A percentile compares a stretch with the other conserved stretches of the same genome.
Conservation (phyloP, 306 rosid genomes). For the Vicia villosa region DNA sequence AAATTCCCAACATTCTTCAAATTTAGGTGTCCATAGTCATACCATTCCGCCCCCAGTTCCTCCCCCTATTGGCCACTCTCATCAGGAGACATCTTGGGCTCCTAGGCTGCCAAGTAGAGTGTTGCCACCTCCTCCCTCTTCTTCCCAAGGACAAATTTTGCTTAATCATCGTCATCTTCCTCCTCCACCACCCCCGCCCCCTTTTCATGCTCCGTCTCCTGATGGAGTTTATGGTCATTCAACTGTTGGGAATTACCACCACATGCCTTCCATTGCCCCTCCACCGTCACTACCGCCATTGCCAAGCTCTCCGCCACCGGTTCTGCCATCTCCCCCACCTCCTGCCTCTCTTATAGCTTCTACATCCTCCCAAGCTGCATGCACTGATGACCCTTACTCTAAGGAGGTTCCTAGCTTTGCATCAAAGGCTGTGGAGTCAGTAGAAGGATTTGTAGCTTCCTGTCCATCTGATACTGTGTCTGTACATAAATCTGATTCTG, state of each 20-base stretch:
- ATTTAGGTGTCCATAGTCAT: constrained; percentile 50
- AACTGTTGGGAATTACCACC: constrained; percentile 50
- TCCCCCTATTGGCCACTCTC: constrained; percentile 37
- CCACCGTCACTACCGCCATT: constrained; percentile 58
- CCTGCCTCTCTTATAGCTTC: constrained; percentile 36
- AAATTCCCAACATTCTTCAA: constrained; percentile 44
- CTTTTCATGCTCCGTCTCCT: constrained; percentile 36
- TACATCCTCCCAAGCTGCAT: constrained; percentile 30
- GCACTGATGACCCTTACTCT: constrained; percentile 4
- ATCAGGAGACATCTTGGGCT: constrained; percentile 46
- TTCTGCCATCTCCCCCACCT: constrained; percentile 52
- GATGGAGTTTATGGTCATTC: constrained; percentile 43
- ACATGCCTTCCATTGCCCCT: constrained; percentile 36
- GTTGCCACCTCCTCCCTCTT: constrained; percentile 49
- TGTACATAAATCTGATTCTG: constrained; percentile 23
- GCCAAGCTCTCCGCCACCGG: constrained; percentile 56
- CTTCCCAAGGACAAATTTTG: constrained; percentile 52
- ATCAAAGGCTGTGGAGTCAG: constrained; percentile 32
- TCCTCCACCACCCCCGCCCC: constrained; percentile 49
- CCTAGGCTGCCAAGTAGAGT: constrained; percentile 41
- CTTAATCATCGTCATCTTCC: constrained; percentile 43
- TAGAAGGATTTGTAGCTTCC: constrained; percentile 37
- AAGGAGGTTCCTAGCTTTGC: constrained; percentile 27
- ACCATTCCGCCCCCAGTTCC: constrained; percentile 34
- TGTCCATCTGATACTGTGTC: constrained; percentile 36